These are phyloP conservation scores for Penicillium argentinense DNA, from an alignment of 495 filamentous ascomycete genomes.

Conservation along the genomic window DNA sequence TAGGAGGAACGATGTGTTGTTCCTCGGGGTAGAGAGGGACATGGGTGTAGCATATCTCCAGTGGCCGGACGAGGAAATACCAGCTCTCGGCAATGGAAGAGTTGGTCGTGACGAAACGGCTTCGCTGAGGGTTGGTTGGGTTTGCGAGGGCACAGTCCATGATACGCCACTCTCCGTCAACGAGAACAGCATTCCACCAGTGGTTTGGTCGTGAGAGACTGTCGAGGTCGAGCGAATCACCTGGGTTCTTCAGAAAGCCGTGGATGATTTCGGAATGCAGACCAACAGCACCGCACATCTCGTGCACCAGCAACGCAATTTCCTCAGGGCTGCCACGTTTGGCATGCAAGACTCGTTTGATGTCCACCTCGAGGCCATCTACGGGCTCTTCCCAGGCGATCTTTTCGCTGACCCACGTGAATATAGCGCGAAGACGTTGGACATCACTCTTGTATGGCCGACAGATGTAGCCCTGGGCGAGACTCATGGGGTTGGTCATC, in stretches of 20 bases:
- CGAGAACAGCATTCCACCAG: conserved; percentile 96
- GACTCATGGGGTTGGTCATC: conserved; percentile 75
- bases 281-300: conserved; percentile 93
- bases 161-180: conserved; percentile 94
- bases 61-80: conserved; percentile 87
- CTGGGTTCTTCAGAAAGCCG: conserved; percentile 88
- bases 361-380: conserved; percentile 72
- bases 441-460: conserved; percentile 94
- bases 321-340: conserved; percentile 88
- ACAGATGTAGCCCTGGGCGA: conserved; percentile 91
- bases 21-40: conserved; percentile 80
- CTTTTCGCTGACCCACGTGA: conserved; percentile 94
- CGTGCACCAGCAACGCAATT: conserved; percentile 80
- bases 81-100: conserved; percentile 74
- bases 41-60: conserved; percentile 92
- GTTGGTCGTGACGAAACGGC: conserved; percentile 69
- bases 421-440: conserved; percentile 88
- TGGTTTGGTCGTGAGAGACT: conserved; percentile 79
- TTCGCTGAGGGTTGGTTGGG: conserved; percentile 81
- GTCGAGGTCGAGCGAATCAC: conserved; percentile 75
- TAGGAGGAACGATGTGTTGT: conserved; percentile 88
- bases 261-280: conserved; percentile 80
- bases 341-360: conserved; percentile 76
- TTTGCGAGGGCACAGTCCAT: conserved; percentile 93
- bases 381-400: conserved; percentile 96